Evolutionary conservation across 2,329 filamentous ascomycete species (phyloP).

Genomic region (Penicillium glabrum): DNA sequence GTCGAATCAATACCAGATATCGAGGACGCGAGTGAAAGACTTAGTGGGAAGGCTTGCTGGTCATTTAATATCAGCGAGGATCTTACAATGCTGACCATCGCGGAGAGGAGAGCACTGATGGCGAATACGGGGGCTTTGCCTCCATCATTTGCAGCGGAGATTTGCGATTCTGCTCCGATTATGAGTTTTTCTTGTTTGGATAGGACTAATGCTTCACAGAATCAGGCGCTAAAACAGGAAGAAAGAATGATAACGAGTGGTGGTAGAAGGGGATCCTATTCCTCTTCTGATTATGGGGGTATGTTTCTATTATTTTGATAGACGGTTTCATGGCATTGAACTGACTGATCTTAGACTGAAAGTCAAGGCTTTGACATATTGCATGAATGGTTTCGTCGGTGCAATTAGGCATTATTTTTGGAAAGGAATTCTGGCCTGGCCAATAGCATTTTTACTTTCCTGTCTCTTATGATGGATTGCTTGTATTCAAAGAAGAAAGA

Average conservation of each 20-base stretch:
- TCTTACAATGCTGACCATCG: neutral
- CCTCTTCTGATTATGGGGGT: neutral
- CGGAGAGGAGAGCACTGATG: slow-evolving; percentile 1
- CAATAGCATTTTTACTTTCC: no score
- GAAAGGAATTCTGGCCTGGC: no score
- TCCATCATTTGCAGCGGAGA: neutral
- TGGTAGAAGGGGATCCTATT: neutral
- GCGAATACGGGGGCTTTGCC: neutral
- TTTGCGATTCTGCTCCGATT: neutral
- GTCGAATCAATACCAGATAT: neutral
- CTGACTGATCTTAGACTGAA: neutral
- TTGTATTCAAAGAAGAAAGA: no score
- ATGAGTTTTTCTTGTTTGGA: no score
- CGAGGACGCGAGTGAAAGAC: neutral
- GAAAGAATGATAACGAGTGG: neutral
- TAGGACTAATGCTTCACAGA: neutral
- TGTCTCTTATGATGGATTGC: no score
- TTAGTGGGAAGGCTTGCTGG: neutral
- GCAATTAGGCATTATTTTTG: no score
- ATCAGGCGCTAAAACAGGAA: neutral
- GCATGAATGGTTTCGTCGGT: no score
- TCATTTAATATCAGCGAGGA: neutral
- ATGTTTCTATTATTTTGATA: neutral
- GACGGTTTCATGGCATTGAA: neutral
- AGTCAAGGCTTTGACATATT: no score